Base-by-base conservation (phyloP, 495 filamentous ascomycete species). In the Tetracladium setigerum region DNA sequence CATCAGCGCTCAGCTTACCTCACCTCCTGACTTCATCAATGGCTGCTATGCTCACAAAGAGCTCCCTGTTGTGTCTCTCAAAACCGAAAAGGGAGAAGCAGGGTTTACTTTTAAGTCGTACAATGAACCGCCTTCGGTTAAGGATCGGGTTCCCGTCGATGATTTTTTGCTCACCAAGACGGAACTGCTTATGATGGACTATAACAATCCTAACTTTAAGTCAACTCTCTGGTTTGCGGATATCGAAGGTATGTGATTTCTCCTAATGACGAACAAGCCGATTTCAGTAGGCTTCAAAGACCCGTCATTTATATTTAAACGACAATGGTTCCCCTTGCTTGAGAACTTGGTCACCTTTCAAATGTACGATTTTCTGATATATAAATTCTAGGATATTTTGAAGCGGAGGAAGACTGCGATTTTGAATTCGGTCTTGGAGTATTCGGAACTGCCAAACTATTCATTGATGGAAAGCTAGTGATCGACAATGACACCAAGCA, bases 401-500 rank as follows among this genome's bases (percentile, higher is more conserved):
- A 68, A 1, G 76, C 82, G 2, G 74, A 81, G 33, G 73, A 78
- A 50, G 69, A 71, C 41, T 47, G 54, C 5, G 61, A 56, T n/a
- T 71, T 63, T 50, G 64, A 69, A 31, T 79, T 89, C 42, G 79
- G 83, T 5, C 68, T 87, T 13, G 80, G 78, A 3, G 83, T 85
- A 10, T 77, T 76, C 35, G 85, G 85, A 5, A 77, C 80, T 6
- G 83, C 80, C 1, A 73, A 74, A 31, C 68, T 87, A 2, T 77
- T 74, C 38, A 70, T 89, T 12, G 76, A 89, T 49, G 82, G 65
- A 30, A 68, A 82, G 45, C 55, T 84, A 1, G 66, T 89, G 8
- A 74, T 89, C 40, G 80, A 87, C 60, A 87, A 84, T 57, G 66
- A 71, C 47, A 72, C 72, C 49, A 74, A 76, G 52, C 79, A 86